Percentiles rank a stretch among this genome's conserved stretches.
These are phyloP conservation scores for Aspergillus fumigatus DNA, from an alignment of 2,329 filamentous ascomycete species.

Conservation along the genomic window DNA sequence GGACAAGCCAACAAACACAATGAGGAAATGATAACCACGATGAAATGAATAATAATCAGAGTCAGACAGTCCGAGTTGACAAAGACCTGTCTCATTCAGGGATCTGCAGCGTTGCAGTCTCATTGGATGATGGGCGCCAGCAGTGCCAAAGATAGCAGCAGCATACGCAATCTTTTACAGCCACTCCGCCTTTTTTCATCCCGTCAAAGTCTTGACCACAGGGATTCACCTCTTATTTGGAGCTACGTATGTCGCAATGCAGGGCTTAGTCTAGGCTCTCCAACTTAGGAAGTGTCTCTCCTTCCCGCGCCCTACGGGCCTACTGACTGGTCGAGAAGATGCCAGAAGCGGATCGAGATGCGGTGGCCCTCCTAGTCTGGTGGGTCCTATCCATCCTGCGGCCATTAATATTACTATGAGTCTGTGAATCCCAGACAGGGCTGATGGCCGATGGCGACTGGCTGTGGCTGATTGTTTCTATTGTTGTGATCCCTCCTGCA, in stretches of 20 bases:
- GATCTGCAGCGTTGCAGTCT: not conserved
- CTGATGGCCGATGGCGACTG: not conserved
- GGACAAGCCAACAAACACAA: not conserved
- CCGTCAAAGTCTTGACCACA: not conserved
- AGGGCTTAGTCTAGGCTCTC: not conserved
- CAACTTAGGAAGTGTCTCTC: not conserved
- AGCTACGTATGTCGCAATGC: not conserved
- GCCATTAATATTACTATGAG: not conserved
- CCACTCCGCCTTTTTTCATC: not conserved
- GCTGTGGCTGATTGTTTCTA: not conserved
- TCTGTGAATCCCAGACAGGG: not conserved
- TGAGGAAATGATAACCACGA: not conserved
- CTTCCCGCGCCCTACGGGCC: not conserved
- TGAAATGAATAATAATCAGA: not conserved
- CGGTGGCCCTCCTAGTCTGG: not conserved
- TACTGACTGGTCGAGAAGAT: not conserved
- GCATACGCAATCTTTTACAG: not conserved
- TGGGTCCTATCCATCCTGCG: not conserved
- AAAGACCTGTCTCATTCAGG: not conserved
- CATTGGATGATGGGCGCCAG: not conserved
- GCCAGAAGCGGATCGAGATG: not conserved
- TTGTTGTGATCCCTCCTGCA: not conserved
- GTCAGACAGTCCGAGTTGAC: not conserved
- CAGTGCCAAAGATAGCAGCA: not conserved
- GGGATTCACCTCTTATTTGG: not conserved